phyloP scores from a whole-genome alignment of 352 stramenopile genomes.

The Phytophthora aleatoria region DNA sequence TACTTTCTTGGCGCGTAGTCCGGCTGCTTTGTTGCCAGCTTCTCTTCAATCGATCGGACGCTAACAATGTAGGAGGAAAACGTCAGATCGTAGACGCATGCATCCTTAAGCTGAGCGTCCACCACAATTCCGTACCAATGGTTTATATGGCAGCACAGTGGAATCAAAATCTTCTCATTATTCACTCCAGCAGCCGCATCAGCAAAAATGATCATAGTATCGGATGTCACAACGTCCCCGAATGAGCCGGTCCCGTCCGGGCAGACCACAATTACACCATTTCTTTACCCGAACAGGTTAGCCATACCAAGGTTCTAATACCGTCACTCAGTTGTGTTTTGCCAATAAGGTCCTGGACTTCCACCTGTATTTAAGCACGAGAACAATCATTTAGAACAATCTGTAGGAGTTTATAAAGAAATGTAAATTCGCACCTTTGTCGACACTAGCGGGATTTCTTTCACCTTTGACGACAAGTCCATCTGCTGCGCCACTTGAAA shows the following conservation, averaged over 20 bases:
- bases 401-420: neutral
- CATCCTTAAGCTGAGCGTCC: neutral
- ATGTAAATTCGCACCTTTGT: neutral
- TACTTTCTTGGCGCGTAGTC: constrained; percentile 9
- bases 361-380: neutral
- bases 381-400: neutral
- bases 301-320: neutral
- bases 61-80: neutral
- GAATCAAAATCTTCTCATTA: neutral
- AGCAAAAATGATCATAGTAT: neutral
- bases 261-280: neutral
- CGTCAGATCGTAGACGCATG: neutral
- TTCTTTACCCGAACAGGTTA: constrained; percentile 2
- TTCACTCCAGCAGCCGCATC: neutral
- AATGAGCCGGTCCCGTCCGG: neutral
- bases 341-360: constrained; percentile 5
- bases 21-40: neutral
- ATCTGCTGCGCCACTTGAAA: neutral
- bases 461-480: neutral
- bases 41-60: constrained; percentile 1
- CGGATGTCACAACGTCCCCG: neutral
- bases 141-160: neutral
- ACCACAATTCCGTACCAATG: constrained; percentile 11
- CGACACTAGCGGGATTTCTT: neutral
- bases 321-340: constrained; percentile 10